Evolutionary conservation across 768 basidiomycete species (phyloP).

Genomic region (Paxillus involutus): DNA sequence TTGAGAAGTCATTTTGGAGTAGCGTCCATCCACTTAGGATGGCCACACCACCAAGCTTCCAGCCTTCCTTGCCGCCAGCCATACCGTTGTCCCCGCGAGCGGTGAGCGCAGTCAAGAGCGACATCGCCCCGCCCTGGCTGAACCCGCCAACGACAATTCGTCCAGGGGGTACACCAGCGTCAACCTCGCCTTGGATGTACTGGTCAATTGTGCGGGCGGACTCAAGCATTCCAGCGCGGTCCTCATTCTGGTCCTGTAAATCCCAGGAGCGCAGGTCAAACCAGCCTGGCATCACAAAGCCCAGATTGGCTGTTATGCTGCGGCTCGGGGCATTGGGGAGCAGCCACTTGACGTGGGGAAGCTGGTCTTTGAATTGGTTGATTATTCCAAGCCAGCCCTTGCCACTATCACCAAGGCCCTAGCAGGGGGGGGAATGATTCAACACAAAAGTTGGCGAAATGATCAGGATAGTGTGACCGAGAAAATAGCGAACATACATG

Average conservation of each 20-base stretch:
- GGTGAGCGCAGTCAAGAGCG: constrained; percentile 67
- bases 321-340: constrained; percentile 41
- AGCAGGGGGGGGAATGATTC: constrained; percentile 5
- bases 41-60: constrained; percentile 70
- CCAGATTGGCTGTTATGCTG: constrained; percentile 77
- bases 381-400: constrained; percentile 79
- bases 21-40: constrained; percentile 82
- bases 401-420: constrained; percentile 80
- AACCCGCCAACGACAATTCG: constrained; percentile 88
- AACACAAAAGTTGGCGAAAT: constrained; percentile 4
- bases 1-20: constrained; percentile 60
- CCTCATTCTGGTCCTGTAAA: constrained; percentile 56
- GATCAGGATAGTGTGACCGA: background rate
- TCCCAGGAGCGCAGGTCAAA: constrained; percentile 76
- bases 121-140: constrained; percentile 81
- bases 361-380: constrained; percentile 55
- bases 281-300: constrained; percentile 71
- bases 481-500: constrained; percentile 56
- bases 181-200: constrained; percentile 74
- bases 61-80: constrained; percentile 37
- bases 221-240: constrained; percentile 57
- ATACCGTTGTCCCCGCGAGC: constrained; percentile 25
- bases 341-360: constrained; percentile 86
- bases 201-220: constrained; percentile 61
- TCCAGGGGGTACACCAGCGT: constrained; percentile 61